Conservation (phyloP, 1,284 basidiomycete genomes). For the Ganoderma resinaceum region DNA sequence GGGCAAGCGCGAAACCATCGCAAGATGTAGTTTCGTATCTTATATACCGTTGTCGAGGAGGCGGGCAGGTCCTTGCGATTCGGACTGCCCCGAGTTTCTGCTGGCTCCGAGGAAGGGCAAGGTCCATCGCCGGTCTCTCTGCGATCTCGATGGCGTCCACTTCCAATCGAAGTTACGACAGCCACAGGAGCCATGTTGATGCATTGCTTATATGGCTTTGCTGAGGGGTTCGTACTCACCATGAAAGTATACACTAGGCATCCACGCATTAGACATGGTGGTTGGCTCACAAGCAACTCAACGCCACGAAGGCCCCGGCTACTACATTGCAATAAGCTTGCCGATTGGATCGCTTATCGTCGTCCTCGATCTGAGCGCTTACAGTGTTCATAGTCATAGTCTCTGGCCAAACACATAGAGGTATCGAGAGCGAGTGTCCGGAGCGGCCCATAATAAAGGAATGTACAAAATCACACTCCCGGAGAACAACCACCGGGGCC, state of each 20-base stretch:
- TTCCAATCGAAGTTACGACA: not conserved
- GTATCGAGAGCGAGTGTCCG: not conserved
- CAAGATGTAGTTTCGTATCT: not conserved
- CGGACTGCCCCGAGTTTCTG: not conserved
- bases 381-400: not conserved
- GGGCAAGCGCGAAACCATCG: not conserved
- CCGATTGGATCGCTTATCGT: constrained; percentile 7
- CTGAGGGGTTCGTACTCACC: not conserved
- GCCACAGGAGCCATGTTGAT: not conserved
- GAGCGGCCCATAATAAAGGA: not conserved
- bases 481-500: not conserved
- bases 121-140: constrained; percentile 3
- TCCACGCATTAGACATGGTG: not conserved
- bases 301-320: constrained; percentile 26
- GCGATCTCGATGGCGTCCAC: constrained; percentile 7
- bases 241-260: not conserved
- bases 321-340: not conserved
- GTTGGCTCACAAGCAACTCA: not conserved
- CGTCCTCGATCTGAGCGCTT: constrained; percentile 6
- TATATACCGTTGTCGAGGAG: constrained; percentile 6
- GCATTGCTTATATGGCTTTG: not conserved
- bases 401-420: not conserved
- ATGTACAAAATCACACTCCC: not conserved
- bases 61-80: constrained; percentile 5
- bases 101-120: not conserved